Evolutionary conservation across 306 rosid species (phyloP).

Genomic region (Aeschynomene evenia): DNA sequence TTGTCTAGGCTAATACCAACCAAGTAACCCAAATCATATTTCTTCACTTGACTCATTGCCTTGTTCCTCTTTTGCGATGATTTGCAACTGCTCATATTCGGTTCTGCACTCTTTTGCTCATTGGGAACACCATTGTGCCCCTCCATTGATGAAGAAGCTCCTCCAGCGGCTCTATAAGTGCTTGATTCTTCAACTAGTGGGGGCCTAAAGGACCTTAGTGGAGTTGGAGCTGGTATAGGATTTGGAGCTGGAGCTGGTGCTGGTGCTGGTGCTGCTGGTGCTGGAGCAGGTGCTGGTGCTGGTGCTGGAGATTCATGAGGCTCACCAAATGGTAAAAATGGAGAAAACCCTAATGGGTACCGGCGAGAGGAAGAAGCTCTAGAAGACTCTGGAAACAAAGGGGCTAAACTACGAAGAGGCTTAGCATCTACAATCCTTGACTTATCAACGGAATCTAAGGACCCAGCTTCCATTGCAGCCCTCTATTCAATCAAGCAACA

Average conservation of each 20-base stretch:
- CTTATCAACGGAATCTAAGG: constrained; percentile 47
- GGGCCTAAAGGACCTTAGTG: constrained; percentile 43
- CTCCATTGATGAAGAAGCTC: not conserved
- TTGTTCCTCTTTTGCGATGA: constrained; percentile 37
- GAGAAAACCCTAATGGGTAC: constrained; percentile 48
- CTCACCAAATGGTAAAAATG: constrained; percentile 40
- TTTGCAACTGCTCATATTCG: constrained; percentile 1
- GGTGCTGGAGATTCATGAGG: constrained; percentile 21
- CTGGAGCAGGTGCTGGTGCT: constrained; percentile 39
- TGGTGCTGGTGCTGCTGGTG: constrained; percentile 7
- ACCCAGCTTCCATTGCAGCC: constrained; percentile 50
- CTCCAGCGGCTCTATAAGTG: not conserved
- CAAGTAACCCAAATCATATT: not conserved
- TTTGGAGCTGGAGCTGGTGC: constrained; percentile 37
- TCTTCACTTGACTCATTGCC: constrained; percentile 33
- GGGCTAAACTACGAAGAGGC: constrained; percentile 58
- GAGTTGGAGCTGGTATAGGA: constrained; percentile 47
- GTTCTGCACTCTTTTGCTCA: not conserved
- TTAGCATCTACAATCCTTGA: constrained; percentile 49
- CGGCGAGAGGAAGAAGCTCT: constrained; percentile 23
- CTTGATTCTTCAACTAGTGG: constrained; percentile 20
- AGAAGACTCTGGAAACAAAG: constrained; percentile 48
- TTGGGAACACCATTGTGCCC: not conserved
- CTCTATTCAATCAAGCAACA: constrained; percentile 13
- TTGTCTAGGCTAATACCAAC: constrained; percentile 20